Evolutionary conservation across 2,329 filamentous ascomycete genomes (phyloP), one percentile per base, ranked within the genome.

Genomic region (Claviceps monticola): DNA sequence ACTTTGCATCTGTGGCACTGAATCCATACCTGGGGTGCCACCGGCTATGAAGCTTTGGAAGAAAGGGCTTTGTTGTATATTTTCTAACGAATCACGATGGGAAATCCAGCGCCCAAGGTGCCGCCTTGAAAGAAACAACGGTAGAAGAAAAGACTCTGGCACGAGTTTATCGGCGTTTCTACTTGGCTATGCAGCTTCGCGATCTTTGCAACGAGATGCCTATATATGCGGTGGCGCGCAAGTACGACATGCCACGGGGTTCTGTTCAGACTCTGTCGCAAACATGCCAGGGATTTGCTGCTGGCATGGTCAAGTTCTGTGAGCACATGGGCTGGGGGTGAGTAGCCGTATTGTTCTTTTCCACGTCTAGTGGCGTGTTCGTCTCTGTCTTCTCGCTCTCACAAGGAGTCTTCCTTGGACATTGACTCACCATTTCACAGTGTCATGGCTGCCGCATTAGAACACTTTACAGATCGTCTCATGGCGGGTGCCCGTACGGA

Each of bases 221-320:
- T 0, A 74, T 89, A 36, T 79, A 86, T 57, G 68, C 74, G 2
- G 82, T 89, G 29, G 82, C 85, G 26, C 72, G 73, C 16, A 87
- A 86, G 61, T 90, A 87, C 61, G 76, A 80, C 55, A 79, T 80
- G 54, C 80, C 84, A 8, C 76, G 86, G 19, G 86, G 85, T 1
- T 74, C 77, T 5, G 79, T 89, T 11, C 86, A 90, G 64, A 85
- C 74, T 19, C 71, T 89, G 1, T 79, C 84, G 2, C 84, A 88
- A 59, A 84, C 82, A 1, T 88, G 85, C 57, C 81, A 88, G 56
- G 86, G 86, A 0, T 90, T 89, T 60, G 86, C 84, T 3, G 83
- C 83, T 2, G 84, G 84, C 3, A 87, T 88, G 73, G 79, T 89
- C 54, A 88, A 86, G 57, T 89, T 89, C 60, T 89, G 85, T 61